phyloP scores from a whole-genome alignment of 805 yeast species.

The Pichia rugopelliculosa region DNA sequence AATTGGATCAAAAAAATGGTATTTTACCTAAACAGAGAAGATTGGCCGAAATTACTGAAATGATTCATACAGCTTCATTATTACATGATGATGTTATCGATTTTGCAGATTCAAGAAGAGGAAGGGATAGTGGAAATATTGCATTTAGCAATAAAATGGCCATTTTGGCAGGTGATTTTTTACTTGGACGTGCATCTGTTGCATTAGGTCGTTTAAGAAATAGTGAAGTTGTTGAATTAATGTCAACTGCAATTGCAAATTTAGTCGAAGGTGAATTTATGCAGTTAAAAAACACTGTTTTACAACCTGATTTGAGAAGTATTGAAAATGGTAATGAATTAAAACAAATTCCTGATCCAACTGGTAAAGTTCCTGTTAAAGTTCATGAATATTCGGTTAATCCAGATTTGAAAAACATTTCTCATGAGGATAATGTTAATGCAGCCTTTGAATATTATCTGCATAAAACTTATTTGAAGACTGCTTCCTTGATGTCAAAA shows the following conservation, averaged over 20 bases:
- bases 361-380: constrained; percentile 55
- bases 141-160: constrained; percentile 98
- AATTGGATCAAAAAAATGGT: constrained; percentile 54
- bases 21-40: constrained; percentile 92
- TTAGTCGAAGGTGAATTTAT: constrained; percentile 97
- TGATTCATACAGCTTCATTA: constrained; percentile 95
- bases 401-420: constrained; percentile 20
- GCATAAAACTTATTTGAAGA: constrained; percentile 91
- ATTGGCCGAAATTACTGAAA: constrained; percentile 93
- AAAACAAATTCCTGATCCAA: constrained; percentile 44
- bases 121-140: constrained; percentile 83
- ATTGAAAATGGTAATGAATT: constrained; percentile 38
- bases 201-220: constrained; percentile 88
- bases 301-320: constrained; percentile 40
- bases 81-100: constrained; percentile 97
- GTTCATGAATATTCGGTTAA: constrained; percentile 51
- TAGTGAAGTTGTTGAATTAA: constrained; percentile 94
- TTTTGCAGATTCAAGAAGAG: constrained; percentile 78
- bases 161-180: constrained; percentile 91
- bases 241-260: constrained; percentile 94
- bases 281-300: constrained; percentile 92
- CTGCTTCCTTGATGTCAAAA: constrained; percentile 91
- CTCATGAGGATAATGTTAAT: constrained; percentile 59
- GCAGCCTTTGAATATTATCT: constrained; percentile 94
- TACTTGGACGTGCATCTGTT: constrained; percentile 93